Conservation (phyloP, 2,329 filamentous ascomycete species). For the Diaporthe sp. region DNA sequence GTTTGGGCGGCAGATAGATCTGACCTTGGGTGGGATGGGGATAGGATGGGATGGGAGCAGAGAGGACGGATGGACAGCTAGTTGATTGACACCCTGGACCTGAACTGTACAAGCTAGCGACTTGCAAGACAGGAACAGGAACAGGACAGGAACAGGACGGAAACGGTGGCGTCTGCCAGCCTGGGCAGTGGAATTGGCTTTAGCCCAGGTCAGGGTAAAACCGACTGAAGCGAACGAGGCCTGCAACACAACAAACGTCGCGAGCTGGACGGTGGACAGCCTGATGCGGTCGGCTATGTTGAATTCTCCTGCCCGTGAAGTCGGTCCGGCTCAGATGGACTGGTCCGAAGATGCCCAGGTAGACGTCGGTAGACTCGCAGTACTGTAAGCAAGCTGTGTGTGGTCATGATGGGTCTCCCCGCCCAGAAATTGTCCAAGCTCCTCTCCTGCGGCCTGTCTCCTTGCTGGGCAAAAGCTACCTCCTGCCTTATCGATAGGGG, state of each 20-base stretch:
- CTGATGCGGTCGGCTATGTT: not conserved
- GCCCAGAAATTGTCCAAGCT: conserved; percentile 22
- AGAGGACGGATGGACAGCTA: too few relatives aligned
- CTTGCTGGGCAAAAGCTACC: not conserved
- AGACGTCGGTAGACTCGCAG: not conserved
- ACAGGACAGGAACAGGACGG: not conserved
- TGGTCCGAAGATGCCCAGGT: conserved; percentile 11
- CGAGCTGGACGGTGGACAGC: not conserved
- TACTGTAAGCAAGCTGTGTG: too few relatives aligned
- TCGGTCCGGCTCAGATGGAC: conserved; percentile 1
- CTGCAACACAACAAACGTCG: not conserved
- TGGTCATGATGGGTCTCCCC: conserved; percentile 15
- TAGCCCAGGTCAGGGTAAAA: not conserved
- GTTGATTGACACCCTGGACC: not conserved
- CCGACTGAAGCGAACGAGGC: not conserved
- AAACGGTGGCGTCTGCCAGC: conserved; percentile 6
- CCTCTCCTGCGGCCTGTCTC: not conserved
- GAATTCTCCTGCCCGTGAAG: not conserved
- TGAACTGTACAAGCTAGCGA: conserved; percentile 7
- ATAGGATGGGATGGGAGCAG: not conserved
- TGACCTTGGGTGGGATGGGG: not conserved
- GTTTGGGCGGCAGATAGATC: conserved; percentile 5
- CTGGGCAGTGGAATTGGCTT: not conserved
- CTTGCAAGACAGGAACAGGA: not conserved
- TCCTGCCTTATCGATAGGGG: conserved; percentile 11